Base-by-base conservation (phyloP, 2,329 filamentous ascomycete species). In the Scortechinia acanthostroma region DNA sequence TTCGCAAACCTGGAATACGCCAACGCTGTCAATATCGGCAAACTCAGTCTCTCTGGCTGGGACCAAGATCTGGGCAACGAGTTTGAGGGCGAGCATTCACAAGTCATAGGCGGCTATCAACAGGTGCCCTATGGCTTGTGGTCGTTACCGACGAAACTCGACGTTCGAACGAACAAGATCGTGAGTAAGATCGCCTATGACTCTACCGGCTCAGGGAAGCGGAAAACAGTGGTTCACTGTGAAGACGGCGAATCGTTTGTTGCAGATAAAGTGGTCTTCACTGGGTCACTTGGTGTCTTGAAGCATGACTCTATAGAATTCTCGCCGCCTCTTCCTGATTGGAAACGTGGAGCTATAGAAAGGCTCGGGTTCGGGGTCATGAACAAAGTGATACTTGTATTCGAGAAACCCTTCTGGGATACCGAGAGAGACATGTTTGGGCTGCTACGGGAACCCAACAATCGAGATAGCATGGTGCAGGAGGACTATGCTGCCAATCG, bases 11-110 rank as follows among this genome's bases (percentile, higher is more conserved):
- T 86, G 17, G 81, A 86, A 58, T 86, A 86, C 51, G 80, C 81
- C 1, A 86, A 85, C 55, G 81, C 81, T 3, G 72, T 73, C 1
- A 81, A 78, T 45, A 72, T 85, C 14, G 73, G 76, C 43, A 74
- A 75, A 48, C 70, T 86, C 23, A 85, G 80, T 57, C 65, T 86
- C 16, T 74, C 77, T 13, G 77, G 80, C 1, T 85, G 82, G 74
- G 82, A 86, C 57, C 82, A 86, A 57, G 82, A 86, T 51, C 80
- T 80, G 49, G 81, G 81, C 1, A 85, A 86, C 50, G 81, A 86
- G 52, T 86, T 85, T 45, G 79, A 83, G 55, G 81, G 81, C 10
- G 72, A 80, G 46, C 82, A 86, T 53, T 75, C 76, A 1, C 76
- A 83, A 56, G 71, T 86, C 13, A 70, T 85, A 28, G 82, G 82